A percentile compares a stretch with the other conserved stretches of the same genome.
These are phyloP conservation scores for Pyrenophora tritici-repentis DNA, from an alignment of 2,329 filamentous ascomycete genomes.

Conservation along the genomic window DNA sequence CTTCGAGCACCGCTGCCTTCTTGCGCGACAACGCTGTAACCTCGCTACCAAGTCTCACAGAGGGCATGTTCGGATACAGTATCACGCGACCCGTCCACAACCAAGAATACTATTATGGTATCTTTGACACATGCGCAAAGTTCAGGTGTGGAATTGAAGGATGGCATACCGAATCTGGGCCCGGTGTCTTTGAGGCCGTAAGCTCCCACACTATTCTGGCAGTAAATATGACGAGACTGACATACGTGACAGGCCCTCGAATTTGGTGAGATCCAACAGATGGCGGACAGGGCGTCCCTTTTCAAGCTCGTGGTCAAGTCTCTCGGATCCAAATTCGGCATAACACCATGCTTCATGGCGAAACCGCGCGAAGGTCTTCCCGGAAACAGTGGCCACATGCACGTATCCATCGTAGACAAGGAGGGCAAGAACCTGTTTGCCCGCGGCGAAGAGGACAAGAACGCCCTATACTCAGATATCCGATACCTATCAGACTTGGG, in stretches of 20 bases:
- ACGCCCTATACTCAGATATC: slow-evolving; percentile 64
- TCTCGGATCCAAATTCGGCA: slow-evolving; percentile 81
- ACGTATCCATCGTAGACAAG: slow-evolving; percentile 82
- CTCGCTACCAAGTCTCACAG: slow-evolving; percentile 77
- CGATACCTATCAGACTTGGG: slow-evolving; percentile 83
- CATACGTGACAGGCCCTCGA: slow-evolving; percentile 72
- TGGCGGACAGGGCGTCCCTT: slow-evolving; percentile 88
- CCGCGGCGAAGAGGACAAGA: slow-evolving; percentile 71
- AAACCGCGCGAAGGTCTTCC: slow-evolving; percentile 90
- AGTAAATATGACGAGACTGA: slow-evolving; percentile 13
- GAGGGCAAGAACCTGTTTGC: slow-evolving; percentile 84
- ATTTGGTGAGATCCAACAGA: slow-evolving; percentile 82
- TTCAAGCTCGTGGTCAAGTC: slow-evolving; percentile 97
- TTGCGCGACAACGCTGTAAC: slow-evolving; percentile 73
- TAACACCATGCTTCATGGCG: slow-evolving; percentile 98
- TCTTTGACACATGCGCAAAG: slow-evolving; percentile 77
- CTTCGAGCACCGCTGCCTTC: slow-evolving; percentile 73
- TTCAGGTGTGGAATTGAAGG: slow-evolving; percentile 86
- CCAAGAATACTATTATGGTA: slow-evolving; percentile 87
- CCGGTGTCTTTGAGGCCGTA: slow-evolving; percentile 91
- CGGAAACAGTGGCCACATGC: slow-evolving; percentile 95
- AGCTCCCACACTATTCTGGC: slow-evolving; percentile 17
- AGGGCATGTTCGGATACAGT: slow-evolving; percentile 96
- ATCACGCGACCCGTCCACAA: slow-evolving; percentile 86
- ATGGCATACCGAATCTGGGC: slow-evolving; percentile 94